Base-by-base conservation (phyloP, 768 basidiomycete species). In the Boletales sp. region DNA sequence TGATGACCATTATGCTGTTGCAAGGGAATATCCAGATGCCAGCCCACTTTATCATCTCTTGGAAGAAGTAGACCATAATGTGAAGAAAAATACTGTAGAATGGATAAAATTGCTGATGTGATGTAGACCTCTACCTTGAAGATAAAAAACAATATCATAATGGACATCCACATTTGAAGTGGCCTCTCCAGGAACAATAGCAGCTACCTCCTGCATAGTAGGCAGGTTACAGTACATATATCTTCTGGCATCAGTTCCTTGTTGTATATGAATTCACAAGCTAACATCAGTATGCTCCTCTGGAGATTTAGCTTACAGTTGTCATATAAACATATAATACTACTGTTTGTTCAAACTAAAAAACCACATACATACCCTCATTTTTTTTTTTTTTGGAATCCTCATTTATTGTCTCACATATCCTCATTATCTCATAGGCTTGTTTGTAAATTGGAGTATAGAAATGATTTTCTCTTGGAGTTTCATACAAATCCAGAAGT, bases 191-290 rank as follows among this genome's bases (percentile, higher is more conserved):
- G 73, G 71, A 21, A 79, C 34, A 35, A 80, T 65, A 0, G 27
- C 68, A 36, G 73, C 73, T 48, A 80, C 62, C 42, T 78, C 74
- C 49, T 69, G 57, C 1, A 68, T 63, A 41, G 69, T 72, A 2
- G 78, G 77, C 0, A 74, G 49, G 54, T 80, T 79, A n/a, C n/a
- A n/a, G n/a, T n/a, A n/a, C n/a, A n/a, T 79, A 45, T 80, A 77
- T 12, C 65, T 46, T 6, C 72, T 57, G 0, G 41, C 56, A 61
- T 78, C 74, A 46, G 42, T 37, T 0, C 40, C 47, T 0, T 51
- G 45, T 1, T 58, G 42, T 0, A 59, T 5, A 30, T 47, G 31
- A 15, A 70, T 24, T 0, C 24, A 1, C 18, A 59, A 44, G 8
- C 1, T 0, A 2, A 68, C 14, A 46, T 62, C 40, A 1, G 36